Evolutionary conservation across 768 basidiomycete genomes (phyloP), one percentile per base, ranked within the genome.

Genomic region (Podaxis sp.): DNA sequence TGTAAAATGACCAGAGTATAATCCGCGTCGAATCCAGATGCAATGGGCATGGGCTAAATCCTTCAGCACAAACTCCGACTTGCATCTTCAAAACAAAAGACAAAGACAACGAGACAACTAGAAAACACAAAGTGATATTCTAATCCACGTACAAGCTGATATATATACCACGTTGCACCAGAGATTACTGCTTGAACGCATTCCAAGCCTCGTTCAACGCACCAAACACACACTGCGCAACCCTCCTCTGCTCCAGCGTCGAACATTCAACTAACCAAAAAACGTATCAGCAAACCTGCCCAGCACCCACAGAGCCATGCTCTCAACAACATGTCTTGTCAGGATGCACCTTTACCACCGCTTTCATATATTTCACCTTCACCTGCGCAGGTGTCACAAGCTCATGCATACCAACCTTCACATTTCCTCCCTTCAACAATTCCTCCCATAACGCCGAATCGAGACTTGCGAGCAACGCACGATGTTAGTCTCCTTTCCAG

Each of bases 331-430:
- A 51, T 66, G 95, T 94, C 86, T 98, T 99, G 73, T 99, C 96
- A n/a, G 97, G 96, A 81, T 99, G 97, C 36, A 98, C 78, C 74
- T 88, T 89, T 27, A 87, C 92, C 69, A 98, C 96, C 43, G 93
- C 93, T 74, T 88, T 88, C 72, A 91, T 89, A 75, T 99, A 98
- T 69, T 85, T 79, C 41, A 91, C 85, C 82, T 98, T 99, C 67
- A 98, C 91, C 77, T 96, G 93, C 22, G 82, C 82, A 11, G 85
- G 79, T 41, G 81, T 88, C 41, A 98, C 88, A 37, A 99, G 80
- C 74, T 98, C 96, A 37, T 87, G 85, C 87, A 99, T 90, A 9
- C 94, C 91, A 1, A 91, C 87, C 71, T 89, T 92, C 69, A 66
- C 65, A 47, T 43, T 41, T 17, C 40, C 49, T 3, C 71, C 72